Base-by-base conservation (phyloP, 106 monocot genomes). In the Dendrobium chrysotoxum region DNA sequence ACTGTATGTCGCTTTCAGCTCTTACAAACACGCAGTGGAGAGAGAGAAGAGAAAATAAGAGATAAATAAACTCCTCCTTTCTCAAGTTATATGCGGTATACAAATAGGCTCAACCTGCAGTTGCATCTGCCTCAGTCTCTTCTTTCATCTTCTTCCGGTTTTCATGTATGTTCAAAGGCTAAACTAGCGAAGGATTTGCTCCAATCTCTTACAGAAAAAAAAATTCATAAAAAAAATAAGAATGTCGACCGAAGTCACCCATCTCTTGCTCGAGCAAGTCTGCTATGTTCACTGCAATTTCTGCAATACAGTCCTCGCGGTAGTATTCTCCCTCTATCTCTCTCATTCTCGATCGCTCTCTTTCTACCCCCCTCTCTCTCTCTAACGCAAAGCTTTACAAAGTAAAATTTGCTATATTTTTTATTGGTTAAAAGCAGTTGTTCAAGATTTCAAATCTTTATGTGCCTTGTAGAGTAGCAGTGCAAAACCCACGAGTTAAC, bases 221-320 rank as follows among this genome's bases (percentile, higher is more conserved):
- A 15, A 50, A 50, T 11, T 13, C 11, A 50, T 12, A 13, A 50
- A 50, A 50, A 50, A 50, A 50, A 45, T 45, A 9, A 45, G 3
- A 75, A 75, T 75, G 74, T 75, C 74, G 17, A 42, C 42, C 7
- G 42, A 75, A 11, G 13, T 42, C 74, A n/a, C 41, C 74, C 41
- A 75, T 42, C 74, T 42, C 42, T 75, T 75, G 7, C 74, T 88
- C 20, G 87, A 90, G 80, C 75, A 86, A 25, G 81, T 90, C 65
- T 91, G 89, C 87, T 91, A 91, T 77, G 89, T 91, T 78, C 79
- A 91, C 89, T 91, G 91, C 89, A 89, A 83, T 79, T 87, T 89
- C 89, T 91, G 91, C 88, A 91, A 86, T 82, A 91, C 88, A 28
- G 76, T 89, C 54, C 88, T 93, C 16, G 93, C 91, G 87, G 90